Evolutionary conservation across 2,329 filamentous ascomycete species (phyloP), one percentile per base, ranked within the genome.

Genomic region (Dothideomycetes sp.): DNA sequence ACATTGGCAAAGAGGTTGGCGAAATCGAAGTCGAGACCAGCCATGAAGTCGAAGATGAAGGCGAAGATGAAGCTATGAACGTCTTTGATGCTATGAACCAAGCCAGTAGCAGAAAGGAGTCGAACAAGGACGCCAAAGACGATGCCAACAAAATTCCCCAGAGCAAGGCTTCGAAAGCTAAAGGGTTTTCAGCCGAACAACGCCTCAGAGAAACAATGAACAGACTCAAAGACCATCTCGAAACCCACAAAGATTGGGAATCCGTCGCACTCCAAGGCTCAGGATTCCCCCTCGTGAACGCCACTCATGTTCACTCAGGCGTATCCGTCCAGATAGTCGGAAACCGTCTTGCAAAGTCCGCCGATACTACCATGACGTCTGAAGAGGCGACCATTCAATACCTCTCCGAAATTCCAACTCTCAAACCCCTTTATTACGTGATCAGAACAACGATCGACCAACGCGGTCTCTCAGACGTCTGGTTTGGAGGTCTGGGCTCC

Each of bases 261-360:
- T 5, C n/a, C 11, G 32, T 44, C 11, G 25, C 42, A 13, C 23
- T 60, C 3, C 56, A 56, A 11, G 38, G 54, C 24, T 53, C 56
- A 4, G 51, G 55, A 3, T 64, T 62, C 48, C 64, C 65, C 16
- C 60, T 71, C 33, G 52, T 70, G 24, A 52, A 52, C 15, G 51
- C 60, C 28, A 54, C 61, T 27, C 71, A 80, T 55, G 49, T 37
- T 16, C 49, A 54, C 5, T 69, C 72, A 4, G 68, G 71, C 12
- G 50, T 78, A 12, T 58, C 64, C 24, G 44, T 79, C 12, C 71
- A 74, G 45, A 63, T 80, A 32, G 67, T 73, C 20, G 64, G 64
- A 15, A n/a, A n/a, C 55, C 64, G 5, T 63, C n/a, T n/a, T n/a
- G 20, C 63, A 38, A 55, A 66, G 39, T 62, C 61, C 4, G 20